These are phyloP conservation scores for Calocybe gangraenosa DNA, from an alignment of 768 basidiomycete genomes.

Conservation along the genomic window DNA sequence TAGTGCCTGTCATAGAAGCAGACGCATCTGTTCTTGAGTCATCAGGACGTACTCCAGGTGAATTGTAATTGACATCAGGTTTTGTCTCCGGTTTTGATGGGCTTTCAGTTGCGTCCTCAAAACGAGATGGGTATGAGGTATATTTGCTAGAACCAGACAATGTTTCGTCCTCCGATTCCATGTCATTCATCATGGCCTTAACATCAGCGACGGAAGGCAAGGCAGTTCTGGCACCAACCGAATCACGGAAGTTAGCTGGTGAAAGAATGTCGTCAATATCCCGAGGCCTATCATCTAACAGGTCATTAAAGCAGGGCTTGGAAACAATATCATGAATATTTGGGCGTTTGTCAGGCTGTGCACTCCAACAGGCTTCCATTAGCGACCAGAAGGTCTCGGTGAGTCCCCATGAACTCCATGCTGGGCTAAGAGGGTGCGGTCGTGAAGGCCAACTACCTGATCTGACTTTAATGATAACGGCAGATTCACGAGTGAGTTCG, in stretches of 20 bases:
- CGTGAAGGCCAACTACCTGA: background rate
- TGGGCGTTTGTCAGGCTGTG: background rate
- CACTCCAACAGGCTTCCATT: background rate
- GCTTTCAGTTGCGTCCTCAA: too few species aligned
- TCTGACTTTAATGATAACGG: background rate
- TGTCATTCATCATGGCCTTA: background rate
- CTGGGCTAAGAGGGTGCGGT: background rate
- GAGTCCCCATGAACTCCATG: background rate
- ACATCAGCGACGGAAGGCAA: background rate
- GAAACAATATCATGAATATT: background rate
- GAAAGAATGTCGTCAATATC: background rate
- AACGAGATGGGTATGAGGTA: too few species aligned
- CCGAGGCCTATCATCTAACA: background rate
- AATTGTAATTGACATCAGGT: too few species aligned
- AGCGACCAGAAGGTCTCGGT: background rate
- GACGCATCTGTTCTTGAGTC: too few species aligned
- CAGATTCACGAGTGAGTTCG: background rate
- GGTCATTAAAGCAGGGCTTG: too few species aligned
- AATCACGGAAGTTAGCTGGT: background rate
- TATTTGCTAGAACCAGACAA: too few species aligned
- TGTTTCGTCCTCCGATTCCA: too few species aligned
- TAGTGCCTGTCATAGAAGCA: too few species aligned
- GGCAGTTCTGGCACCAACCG: background rate
- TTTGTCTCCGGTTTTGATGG: too few species aligned
- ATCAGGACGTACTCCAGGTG: too few species aligned